These are phyloP conservation scores for Megacollybia marginata DNA, from an alignment of 768 basidiomycete species.

Conservation along the genomic window DNA sequence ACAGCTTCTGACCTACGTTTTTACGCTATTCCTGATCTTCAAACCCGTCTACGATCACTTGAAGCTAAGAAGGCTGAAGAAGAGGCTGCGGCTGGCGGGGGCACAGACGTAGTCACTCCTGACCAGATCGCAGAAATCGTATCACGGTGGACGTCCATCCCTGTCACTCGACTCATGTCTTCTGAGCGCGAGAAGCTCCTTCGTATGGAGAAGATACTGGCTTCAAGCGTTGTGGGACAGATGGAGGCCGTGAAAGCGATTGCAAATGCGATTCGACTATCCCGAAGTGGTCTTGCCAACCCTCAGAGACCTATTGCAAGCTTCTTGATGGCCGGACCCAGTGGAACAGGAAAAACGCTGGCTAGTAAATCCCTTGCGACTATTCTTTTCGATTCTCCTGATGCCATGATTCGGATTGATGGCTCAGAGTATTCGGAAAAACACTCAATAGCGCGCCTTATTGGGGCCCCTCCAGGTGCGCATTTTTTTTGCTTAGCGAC, in stretches of 20 bases:
- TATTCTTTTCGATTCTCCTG: constrained; percentile 83
- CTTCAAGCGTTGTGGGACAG: constrained; percentile 79
- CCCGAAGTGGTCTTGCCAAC: constrained; percentile 89
- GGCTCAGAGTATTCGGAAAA: constrained; percentile 90
- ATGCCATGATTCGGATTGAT: constrained; percentile 90
- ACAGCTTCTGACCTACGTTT: constrained; percentile 86
- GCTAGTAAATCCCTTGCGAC: constrained; percentile 91
- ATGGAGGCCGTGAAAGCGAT: constrained; percentile 88
- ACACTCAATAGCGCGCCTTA: constrained; percentile 65
- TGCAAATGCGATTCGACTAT: constrained; percentile 88
- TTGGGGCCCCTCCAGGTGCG: constrained; percentile 31
- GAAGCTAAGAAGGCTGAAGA: constrained; percentile 68
- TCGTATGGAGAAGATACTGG: constrained; percentile 78
- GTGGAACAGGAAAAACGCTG: constrained; percentile 86
- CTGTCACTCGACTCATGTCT: constrained; percentile 80
- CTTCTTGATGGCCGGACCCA: constrained; percentile 75
- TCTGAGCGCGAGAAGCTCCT: constrained; percentile 87
- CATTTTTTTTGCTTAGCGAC: not conserved
- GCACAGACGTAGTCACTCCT: constrained; percentile 67
- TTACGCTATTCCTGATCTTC: constrained; percentile 87
- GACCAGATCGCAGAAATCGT: constrained; percentile 95
- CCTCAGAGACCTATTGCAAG: constrained; percentile 83
- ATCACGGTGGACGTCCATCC: constrained; percentile 88
- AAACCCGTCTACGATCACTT: constrained; percentile 59
- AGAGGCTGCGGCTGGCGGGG: constrained; percentile 50